Evolutionary conservation across 2,329 filamentous ascomycete genomes (phyloP).

Genomic region (Huntiella savannae): DNA sequence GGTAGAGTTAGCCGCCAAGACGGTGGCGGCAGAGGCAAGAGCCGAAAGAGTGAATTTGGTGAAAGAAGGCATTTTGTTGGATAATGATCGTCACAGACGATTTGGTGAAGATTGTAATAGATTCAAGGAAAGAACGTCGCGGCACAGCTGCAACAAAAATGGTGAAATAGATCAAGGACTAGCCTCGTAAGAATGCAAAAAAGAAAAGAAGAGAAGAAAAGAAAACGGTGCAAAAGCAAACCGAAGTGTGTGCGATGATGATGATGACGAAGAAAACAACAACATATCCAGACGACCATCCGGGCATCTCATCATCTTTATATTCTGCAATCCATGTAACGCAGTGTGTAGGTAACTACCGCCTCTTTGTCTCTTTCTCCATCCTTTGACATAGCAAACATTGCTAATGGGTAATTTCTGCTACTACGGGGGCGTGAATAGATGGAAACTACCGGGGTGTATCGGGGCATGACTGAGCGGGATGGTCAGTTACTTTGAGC

Average conservation of each 20-base stretch:
- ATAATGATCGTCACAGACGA: not conserved
- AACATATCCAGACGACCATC: not conserved
- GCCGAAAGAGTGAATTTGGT: constrained; percentile 4
- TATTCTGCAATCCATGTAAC: no score
- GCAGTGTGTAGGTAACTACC: no score
- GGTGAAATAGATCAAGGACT: not conserved
- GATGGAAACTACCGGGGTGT: no score
- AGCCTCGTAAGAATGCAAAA: not conserved
- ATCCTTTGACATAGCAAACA: no score
- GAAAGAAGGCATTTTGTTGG: constrained; percentile 7
- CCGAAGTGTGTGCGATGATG: not conserved
- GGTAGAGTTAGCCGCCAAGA: not conserved
- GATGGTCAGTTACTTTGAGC: no score
- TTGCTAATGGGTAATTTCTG: no score
- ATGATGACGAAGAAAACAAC: not conserved
- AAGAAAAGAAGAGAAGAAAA: not conserved
- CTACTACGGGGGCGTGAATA: no score
- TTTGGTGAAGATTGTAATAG: not conserved
- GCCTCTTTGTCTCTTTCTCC: no score
- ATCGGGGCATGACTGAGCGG: no score
- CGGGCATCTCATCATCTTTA: not conserved
- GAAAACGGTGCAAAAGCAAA: constrained; percentile 1
- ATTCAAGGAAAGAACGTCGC: not conserved
- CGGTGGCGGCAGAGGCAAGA: not conserved
- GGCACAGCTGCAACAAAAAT: not conserved